Base-by-base conservation (phyloP, 2,329 filamentous ascomycete genomes). In the Coniochaeta ligniaria region DNA sequence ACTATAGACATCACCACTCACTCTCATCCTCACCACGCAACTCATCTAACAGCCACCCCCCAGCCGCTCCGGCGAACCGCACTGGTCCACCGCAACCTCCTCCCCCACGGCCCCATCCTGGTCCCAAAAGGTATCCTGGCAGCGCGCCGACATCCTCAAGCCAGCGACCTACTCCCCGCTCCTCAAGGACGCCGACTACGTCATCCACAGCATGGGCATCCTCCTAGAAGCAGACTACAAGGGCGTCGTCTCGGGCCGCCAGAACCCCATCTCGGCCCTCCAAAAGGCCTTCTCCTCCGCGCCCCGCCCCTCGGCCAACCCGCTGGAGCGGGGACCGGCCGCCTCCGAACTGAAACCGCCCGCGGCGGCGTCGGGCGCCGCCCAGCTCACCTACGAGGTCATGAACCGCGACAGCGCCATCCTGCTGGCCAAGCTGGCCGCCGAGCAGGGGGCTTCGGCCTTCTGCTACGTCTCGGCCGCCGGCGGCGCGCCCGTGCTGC, bases 141-240 rank as follows among this genome's bases (percentile, higher is more conserved):
- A 92, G 67, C 88, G 88, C 65, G 94, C 89, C 69, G 91, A 98
- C 75, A 88, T 98, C 66, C 84, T 99, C 63, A 85, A 89, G 62
- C 94, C 95, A 0, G 78, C 83, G 0, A 90, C 90, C 20, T 99
- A 97, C 77, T 84, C 83, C 9, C 78, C 88, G 0, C 84, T 94
- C 56, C 84, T 99, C 63, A 83, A 85, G 66, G 85, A 84, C 60
- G 91, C 92, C 63, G 86, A 92, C 72, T 93, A 87, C 60, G 93
- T 98, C 28, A 89, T 99, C 55, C 95, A 99, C 80, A 92, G 84
- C 70, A 93, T 98, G 89, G 95, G 95, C 11, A 97, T 99, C 68
- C 82, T 99, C 20, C 84, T 99, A 11, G 95, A 99, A 78, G 92
- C 93, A 57, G 95, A 99, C 79, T 99, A 99, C 84, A 99, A 99